Percentiles rank a stretch among this genome's conserved stretches.
Evolutionary conservation across 345 rosid genomes (phyloP).

Genomic region (Aurinia saxatilis): DNA sequence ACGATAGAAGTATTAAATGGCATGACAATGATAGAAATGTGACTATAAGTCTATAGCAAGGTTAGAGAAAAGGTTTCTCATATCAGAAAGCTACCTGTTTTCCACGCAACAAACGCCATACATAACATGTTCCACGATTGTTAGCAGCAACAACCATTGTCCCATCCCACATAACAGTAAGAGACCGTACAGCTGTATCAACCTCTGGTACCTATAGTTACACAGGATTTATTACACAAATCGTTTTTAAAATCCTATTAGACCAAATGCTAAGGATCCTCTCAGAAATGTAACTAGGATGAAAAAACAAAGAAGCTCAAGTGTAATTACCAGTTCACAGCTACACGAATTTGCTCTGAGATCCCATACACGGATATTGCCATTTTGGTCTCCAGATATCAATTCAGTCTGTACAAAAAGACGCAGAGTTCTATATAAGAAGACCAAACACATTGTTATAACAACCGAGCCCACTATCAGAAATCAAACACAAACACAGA

Average conservation of each 20-base stretch:
- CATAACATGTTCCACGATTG: constrained; percentile 85
- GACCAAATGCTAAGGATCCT: not conserved
- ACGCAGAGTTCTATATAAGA: not conserved
- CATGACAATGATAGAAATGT: not conserved
- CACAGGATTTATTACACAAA: not conserved
- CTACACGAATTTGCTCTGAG: constrained; percentile 93
- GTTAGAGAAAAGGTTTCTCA: not conserved
- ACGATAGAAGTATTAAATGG: not conserved
- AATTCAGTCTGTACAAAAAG: constrained; percentile 58
- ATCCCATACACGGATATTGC: constrained; percentile 97
- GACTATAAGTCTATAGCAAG: not conserved
- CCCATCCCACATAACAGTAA: constrained; percentile 96
- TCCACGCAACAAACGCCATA: constrained; percentile 82
- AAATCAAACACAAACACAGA: not conserved
- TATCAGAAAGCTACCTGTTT: constrained; percentile 43
- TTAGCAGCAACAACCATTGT: constrained; percentile 97
- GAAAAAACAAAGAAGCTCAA: not conserved
- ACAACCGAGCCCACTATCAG: not conserved
- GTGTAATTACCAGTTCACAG: constrained; percentile 68
- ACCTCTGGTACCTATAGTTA: constrained; percentile 44
- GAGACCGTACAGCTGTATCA: constrained; percentile 83
- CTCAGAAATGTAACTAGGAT: not conserved
- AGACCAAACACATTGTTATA: not conserved
- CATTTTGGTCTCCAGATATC: constrained; percentile 96
- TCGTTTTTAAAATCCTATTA: not conserved